Base-by-base conservation (phyloP, 768 basidiomycete genomes). In the Russula ochroleuca region DNA sequence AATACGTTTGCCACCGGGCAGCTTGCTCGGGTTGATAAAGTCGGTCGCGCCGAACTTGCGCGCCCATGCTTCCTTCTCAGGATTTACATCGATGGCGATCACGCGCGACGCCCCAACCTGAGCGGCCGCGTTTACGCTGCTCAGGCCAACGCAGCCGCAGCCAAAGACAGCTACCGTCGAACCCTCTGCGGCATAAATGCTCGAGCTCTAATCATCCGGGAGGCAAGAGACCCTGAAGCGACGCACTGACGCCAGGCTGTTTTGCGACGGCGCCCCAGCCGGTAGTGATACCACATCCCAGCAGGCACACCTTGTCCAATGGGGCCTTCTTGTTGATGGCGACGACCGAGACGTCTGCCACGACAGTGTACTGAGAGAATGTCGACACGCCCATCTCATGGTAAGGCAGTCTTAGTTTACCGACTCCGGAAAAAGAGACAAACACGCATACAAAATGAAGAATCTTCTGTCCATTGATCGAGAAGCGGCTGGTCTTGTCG, bases 361-460 rank as follows among this genome's bases (percentile, higher is more conserved):
- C 94, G 63, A 99, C 97, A 9, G 97, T 97, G 80, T 98, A 99
- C 74, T 98, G 95, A n/a, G 96, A 97, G 80, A 99, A 99, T 2
- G 97, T 96, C 37, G 96, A 98, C 31, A 90, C 93, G 48, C 97
- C 97, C 97, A 98, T 99, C 94, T 97, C 61, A 40, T 35, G 49
- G 17, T 11, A 51, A 21, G 8, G 28, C 21, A 17, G 50, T 14
- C 10, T 64, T 47, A 59, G 58, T 40, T 25, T 19, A n/a, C 31
- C 35, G 28, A 25, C 19, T 11, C 37, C 31, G 8, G 58, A 58
- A 54, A 23, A 52, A 48, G 19, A 23, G 31, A 50, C 25, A 47
- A 28, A 57, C 49, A 8, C 78, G 28, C 91, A 68, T 67, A 96
- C 94, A 71, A 99, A 99, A 75, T 98, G 96, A 72, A 86, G 81